Evolutionary conservation across 441 rosid genomes (phyloP), one percentile per base, ranked within the genome.

Genomic region (Populus hybrid): DNA sequence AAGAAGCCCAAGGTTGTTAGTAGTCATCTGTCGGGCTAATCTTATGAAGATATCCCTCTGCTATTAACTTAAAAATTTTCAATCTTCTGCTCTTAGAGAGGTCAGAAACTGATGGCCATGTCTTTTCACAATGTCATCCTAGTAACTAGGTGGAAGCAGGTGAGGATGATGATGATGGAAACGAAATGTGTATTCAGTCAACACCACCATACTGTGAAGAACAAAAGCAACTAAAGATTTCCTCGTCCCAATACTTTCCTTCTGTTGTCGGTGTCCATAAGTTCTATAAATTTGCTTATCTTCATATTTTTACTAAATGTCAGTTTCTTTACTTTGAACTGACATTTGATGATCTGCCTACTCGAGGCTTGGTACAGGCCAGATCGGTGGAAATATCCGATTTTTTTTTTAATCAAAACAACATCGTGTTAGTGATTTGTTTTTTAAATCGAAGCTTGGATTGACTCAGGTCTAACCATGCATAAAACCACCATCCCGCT

Each of bases 121-220:
- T 73, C 40, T 78, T 86, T 81, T 91, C 98, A 69, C 97, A 92
- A 67, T 90, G 79, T 21, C 97, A 93, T 86, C 95, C 90, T 9
- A 92, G 95, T 81, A 92, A 95, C 26, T 94, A 98, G 94, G 88
- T 94, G 72, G 94, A 90, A 57, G 88, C 92, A 76, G 72, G 76
- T 6, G 91, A 80, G 53, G 82, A 81, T 3, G 90, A 80, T 8
- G 91, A 90, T 70, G 91, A 88, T 67, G 90, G 81, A 46, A 78
- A 76, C 57, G 95, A 88, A 73, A 67, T 89, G 67, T 92, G 89
- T 70, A 86, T 95, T 70, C 87, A 83, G 77, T 86, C 97, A 72
- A 94, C 97, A 7, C 99, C 97, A 16, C 94, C 94, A 67, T 90
- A 90, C 81, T 79, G 63, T 81, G 93, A 90, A 84, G 91, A 86